These are phyloP conservation scores for Ogataea thermomethanolica DNA, from an alignment of 805 yeast species.

Conservation along the genomic window DNA sequence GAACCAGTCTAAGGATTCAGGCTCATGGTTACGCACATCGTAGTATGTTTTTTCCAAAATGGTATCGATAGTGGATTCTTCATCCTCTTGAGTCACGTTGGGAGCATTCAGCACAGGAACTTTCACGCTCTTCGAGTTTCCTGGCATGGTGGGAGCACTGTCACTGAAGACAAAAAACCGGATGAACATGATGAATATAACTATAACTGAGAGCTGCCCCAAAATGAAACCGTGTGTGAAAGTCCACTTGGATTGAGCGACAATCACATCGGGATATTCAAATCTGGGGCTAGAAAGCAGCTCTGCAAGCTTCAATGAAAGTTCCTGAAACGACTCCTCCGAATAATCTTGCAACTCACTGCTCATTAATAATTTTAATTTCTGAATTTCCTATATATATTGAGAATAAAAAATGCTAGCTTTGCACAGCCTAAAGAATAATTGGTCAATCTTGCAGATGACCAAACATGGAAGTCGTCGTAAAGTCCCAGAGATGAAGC, in stretches of 20 bases:
- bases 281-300: background rate
- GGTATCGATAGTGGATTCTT: conserved; percentile 26
- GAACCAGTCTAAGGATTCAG: conserved; percentile 96
- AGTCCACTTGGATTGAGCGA: conserved; percentile 43
- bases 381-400: background rate
- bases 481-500: no score
- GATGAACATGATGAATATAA: conserved; percentile 60
- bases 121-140: conserved; percentile 21
- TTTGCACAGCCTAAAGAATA: background rate
- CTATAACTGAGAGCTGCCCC: conserved; percentile 71
- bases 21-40: conserved; percentile 78
- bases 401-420: no score
- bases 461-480: no score
- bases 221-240: conserved; percentile 72
- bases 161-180: conserved; percentile 78
- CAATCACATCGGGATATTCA: background rate
- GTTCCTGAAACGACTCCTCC: conserved; percentile 14
- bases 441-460: background rate
- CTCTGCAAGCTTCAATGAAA: conserved; percentile 18
- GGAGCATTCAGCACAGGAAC: conserved; percentile 15
- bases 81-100: conserved; percentile 11
- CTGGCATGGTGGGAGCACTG: conserved; percentile 42
- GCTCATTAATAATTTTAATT: background rate
- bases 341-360: conserved; percentile 5
- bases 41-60: conserved; percentile 90